Conservation (phyloP, 495 filamentous ascomycete genomes). For the Thermochaetoides thermophila region DNA sequence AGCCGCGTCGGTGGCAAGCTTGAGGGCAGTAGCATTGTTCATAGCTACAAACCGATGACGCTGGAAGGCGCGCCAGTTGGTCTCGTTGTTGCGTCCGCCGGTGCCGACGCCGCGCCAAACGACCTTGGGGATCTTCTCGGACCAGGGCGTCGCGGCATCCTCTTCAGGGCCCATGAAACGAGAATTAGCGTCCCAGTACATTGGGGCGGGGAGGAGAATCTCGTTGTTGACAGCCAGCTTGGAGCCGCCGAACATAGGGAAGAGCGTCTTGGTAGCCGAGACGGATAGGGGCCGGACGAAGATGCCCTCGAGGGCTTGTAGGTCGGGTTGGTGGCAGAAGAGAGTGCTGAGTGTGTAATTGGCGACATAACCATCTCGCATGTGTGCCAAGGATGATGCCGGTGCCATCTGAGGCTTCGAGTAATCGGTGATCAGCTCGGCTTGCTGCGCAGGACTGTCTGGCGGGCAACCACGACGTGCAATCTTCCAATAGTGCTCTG, state of each 20-base stretch:
- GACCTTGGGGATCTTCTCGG: slow-evolving; percentile 35
- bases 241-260: slow-evolving; percentile 62
- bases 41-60: slow-evolving; percentile 59
- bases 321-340: slow-evolving; percentile 47
- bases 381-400: slow-evolving; percentile 27
- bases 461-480: slow-evolving; percentile 47
- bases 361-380: slow-evolving; percentile 42
- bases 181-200: slow-evolving; percentile 56
- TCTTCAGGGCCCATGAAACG: slow-evolving; percentile 52
- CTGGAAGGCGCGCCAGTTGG: slow-evolving; percentile 58
- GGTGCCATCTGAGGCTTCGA: no score
- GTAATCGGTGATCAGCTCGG: no score
- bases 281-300: slow-evolving; percentile 51
- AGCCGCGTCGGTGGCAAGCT: slow-evolving; percentile 20
- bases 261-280: slow-evolving; percentile 36
- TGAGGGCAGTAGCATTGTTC: slow-evolving; percentile 48
- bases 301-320: slow-evolving; percentile 50
- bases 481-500: slow-evolving; percentile 47
- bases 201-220: slow-evolving; percentile 61
- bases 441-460: slow-evolving; percentile 38
- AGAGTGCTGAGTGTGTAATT: slow-evolving; percentile 53
- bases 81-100: slow-evolving; percentile 45
- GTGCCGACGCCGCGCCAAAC: slow-evolving; percentile 61
- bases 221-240: slow-evolving; percentile 72
- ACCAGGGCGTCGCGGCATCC: slow-evolving; percentile 36